Evolutionary conservation across 164 flowering plant genomes (phyloP), one percentile per base, ranked within the genome.

Genomic region (Tetracentron sinense): DNA sequence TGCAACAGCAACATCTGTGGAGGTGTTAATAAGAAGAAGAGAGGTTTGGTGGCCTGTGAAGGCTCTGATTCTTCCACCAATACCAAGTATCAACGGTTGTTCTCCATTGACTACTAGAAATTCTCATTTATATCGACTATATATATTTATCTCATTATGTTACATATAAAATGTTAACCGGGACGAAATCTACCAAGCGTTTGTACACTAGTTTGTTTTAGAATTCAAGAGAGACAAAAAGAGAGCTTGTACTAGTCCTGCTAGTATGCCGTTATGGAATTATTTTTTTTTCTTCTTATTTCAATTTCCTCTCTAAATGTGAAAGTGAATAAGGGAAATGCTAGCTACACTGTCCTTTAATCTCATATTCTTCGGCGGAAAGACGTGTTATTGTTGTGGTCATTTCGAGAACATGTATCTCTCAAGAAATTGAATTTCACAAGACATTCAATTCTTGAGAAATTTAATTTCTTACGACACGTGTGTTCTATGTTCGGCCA

Each of bases 31-130:
- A 38, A 38, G 44, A 62, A 61, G 50, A 73, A 68, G 29, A 73
- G 72, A 49, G 58, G 46, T 29, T 29, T 44, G 4, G 59, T 27
- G 16, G 25, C 26, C 44, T 47, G 12, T 58, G 70, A 69, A 38
- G 53, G 26, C 53, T 58, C 63, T 50, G 64, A 56, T 61, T 62
- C 60, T 64, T 56, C 74, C 29, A 60, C 64, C 20, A 58, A 16
- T 35, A 58, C 28, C 42, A 69, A 74, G 65, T 53, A 28, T 7
- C 70, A 42, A 57, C 66, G 66, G 38, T 63, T 47, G 22, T 31
- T 46, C 58, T 22, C 27, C 48, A 67, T 54, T 72, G 65, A 59
- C 26, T 10, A 16, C 4, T 38, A 1, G 15, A 38, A 38, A 38
- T 38, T 16, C 44, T 4, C 44, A 38, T 4, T 8, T 8, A 8